Percentiles rank a stretch among this genome's conserved stretches.
These are phyloP conservation scores for Gastrolobium villosum DNA, from an alignment of 306 rosid genomes.

Conservation along the genomic window DNA sequence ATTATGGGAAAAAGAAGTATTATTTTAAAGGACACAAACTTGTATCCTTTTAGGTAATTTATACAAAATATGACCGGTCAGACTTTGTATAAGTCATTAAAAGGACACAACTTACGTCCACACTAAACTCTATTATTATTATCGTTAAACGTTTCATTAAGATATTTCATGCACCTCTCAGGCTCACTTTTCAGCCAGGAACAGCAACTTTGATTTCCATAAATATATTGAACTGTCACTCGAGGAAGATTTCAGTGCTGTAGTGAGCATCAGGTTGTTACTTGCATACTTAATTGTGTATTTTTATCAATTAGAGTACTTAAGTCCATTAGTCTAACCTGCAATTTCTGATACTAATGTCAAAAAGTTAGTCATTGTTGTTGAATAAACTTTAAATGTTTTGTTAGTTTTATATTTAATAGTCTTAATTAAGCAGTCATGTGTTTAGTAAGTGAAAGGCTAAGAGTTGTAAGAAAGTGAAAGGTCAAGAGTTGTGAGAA, in stretches of 20 bases:
- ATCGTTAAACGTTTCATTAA: background rate
- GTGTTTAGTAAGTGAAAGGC: no score
- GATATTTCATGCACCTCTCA: slow-evolving; percentile 16
- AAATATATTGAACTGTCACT: slow-evolving; percentile 34
- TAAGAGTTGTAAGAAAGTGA: no score
- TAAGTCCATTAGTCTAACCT: background rate
- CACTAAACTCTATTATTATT: background rate
- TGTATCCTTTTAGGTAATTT: no score
- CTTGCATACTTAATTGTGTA: background rate
- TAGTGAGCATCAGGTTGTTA: slow-evolving; percentile 39
- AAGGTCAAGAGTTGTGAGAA: no score
- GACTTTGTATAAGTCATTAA: no score
- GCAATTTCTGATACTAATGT: background rate
- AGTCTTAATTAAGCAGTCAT: no score
- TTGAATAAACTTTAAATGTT: no score
- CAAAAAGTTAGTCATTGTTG: background rate
- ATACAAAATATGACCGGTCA: no score
- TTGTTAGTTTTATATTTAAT: no score
- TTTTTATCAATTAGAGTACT: background rate
- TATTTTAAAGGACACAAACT: no score
- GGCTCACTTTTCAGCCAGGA: slow-evolving; percentile 39
- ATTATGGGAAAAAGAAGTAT: no score
- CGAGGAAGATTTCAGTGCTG: slow-evolving; percentile 34
- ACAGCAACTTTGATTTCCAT: slow-evolving; percentile 22
- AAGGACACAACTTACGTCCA: no score